These are phyloP conservation scores for Beta vulgaris DNA, from an alignment of 148 eudicot genomes.

Conservation along the genomic window DNA sequence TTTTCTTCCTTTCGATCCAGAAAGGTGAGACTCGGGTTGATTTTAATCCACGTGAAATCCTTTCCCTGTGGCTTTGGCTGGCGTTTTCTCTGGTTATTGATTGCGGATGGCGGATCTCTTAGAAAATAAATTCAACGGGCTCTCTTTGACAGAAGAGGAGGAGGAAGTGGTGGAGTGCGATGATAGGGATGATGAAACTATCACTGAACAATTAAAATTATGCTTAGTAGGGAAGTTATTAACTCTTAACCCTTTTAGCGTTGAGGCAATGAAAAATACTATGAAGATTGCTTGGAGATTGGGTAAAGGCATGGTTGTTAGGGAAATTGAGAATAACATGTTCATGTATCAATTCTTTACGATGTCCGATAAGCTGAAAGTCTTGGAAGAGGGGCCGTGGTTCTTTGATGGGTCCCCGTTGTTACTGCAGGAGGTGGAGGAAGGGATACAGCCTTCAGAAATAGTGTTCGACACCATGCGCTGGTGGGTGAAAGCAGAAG, in stretches of 20 bases:
- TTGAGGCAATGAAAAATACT: background rate
- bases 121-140: background rate
- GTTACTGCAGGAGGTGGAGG: background rate
- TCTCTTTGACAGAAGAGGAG: background rate
- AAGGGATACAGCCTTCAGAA: background rate
- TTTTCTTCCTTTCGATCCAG: too few relatives aligned
- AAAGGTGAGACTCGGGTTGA: too few relatives aligned
- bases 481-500: background rate
- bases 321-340: background rate
- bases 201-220: background rate
- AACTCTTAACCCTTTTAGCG: background rate
- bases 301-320: background rate
- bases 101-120: background rate
- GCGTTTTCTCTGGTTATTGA: background rate
- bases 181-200: background rate
- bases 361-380: background rate
- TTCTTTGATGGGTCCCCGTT: background rate
- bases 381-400: background rate
- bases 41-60: too few relatives aligned
- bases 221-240: background rate
- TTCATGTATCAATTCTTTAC: background rate
- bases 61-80: too few relatives aligned
- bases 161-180: background rate
- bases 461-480: background rate
- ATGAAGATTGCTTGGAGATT: background rate